These are phyloP conservation scores for Cladosporium sp. DNA, from an alignment of 2,329 filamentous ascomycete genomes.

Conservation along the genomic window DNA sequence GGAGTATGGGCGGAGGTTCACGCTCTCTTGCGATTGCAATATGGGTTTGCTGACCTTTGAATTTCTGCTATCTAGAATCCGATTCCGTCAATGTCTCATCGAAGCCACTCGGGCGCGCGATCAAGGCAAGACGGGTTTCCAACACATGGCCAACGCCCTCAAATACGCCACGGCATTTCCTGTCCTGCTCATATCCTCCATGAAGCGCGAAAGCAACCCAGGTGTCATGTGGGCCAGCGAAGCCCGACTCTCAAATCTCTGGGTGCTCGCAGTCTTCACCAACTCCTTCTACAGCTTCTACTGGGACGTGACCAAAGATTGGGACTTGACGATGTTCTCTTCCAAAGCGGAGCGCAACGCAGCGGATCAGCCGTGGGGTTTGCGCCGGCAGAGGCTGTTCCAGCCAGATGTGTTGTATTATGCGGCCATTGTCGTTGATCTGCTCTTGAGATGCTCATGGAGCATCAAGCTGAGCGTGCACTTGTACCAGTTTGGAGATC, in stretches of 20 bases:
- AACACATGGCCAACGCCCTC: slow-evolving; percentile 76
- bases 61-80: slow-evolving; percentile 50
- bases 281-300: slow-evolving; percentile 97
- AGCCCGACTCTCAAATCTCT: slow-evolving; percentile 8
- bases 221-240: slow-evolving; percentile 12
- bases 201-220: slow-evolving; percentile 18
- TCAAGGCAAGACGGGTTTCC: slow-evolving; percentile 54
- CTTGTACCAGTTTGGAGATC: slow-evolving; percentile 77
- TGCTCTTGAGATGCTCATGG: slow-evolving; percentile 85
- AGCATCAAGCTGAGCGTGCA: slow-evolving; percentile 78
- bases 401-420: slow-evolving; percentile 75
- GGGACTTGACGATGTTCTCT: slow-evolving; percentile 84
- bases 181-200: slow-evolving; percentile 64
- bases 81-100: slow-evolving; percentile 84
- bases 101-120: slow-evolving; percentile 69
- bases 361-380: slow-evolving; percentile 58
- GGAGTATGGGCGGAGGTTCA: too few relatives aligned
- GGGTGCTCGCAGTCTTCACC: slow-evolving; percentile 44
- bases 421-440: slow-evolving; percentile 69
- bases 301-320: slow-evolving; percentile 96
- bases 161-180: slow-evolving; percentile 96
- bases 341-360: slow-evolving; percentile 52
- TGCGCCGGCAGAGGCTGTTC: slow-evolving; percentile 72
- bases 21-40: background rate
- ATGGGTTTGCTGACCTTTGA: background rate